Evolutionary conservation across 306 rosid genomes (phyloP).

Genomic region (Vigna radiata): DNA sequence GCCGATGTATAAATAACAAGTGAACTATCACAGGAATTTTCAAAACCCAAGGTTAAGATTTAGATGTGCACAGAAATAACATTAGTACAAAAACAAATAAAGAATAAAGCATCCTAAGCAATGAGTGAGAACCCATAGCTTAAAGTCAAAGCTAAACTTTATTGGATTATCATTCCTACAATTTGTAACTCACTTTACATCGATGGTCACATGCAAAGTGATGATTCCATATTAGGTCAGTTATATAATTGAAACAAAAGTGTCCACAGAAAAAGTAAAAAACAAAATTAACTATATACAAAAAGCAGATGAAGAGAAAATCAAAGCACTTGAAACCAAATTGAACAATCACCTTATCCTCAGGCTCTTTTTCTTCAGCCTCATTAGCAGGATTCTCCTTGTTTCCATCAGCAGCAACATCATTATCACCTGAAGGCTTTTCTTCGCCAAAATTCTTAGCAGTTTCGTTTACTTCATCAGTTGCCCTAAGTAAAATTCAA

Average conservation of each 20-base stretch:
- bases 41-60: not conserved
- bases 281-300: not conserved
- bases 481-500: slow-evolving; percentile 48
- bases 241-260: not conserved
- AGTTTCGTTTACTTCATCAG: slow-evolving; percentile 58
- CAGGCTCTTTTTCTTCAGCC: slow-evolving; percentile 62
- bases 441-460: slow-evolving; percentile 60
- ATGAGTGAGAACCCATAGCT: not conserved
- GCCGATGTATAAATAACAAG: not conserved
- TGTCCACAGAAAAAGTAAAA: not conserved
- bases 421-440: slow-evolving; percentile 57
- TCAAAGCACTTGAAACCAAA: not conserved
- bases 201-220: not conserved
- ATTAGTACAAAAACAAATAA: not conserved
- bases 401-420: slow-evolving; percentile 49
- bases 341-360: slow-evolving; percentile 65
- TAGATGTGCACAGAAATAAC: not conserved
- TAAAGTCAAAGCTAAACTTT: slow-evolving; percentile 1
- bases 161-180: slow-evolving; percentile 12
- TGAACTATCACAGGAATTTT: not conserved
- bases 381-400: slow-evolving; percentile 66
- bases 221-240: not conserved
- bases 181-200: not conserved
- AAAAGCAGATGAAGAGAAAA: not conserved
- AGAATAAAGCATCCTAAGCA: not conserved